phyloP scores from a whole-genome alignment of 1,284 basidiomycete species.

The Xanthoconium separans region DNA sequence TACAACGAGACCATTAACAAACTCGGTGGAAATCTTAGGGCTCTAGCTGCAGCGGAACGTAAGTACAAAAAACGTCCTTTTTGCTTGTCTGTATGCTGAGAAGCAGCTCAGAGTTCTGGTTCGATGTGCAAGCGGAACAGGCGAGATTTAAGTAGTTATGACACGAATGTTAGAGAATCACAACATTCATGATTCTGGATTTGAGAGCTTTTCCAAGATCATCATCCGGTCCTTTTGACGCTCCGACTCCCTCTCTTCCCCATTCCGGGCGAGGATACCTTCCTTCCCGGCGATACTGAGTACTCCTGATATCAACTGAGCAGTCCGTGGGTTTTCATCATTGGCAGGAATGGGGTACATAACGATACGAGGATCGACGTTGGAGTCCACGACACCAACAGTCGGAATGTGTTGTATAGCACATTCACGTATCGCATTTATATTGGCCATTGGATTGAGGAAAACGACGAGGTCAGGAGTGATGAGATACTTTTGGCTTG shows the following conservation, averaged over 20 bases:
- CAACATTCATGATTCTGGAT: constrained; percentile 23
- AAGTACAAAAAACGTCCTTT: constrained; percentile 38
- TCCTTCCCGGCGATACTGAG: constrained; percentile 90
- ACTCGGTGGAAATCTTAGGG: constrained; percentile 82
- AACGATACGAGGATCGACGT: constrained; percentile 93
- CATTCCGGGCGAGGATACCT: constrained; percentile 51
- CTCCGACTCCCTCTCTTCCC: constrained; percentile 15
- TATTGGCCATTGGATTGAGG: constrained; percentile 85
- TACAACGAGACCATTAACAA: constrained; percentile 97
- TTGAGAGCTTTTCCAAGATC: constrained; percentile 29
- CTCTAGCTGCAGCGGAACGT: constrained; percentile 91
- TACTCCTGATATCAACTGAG: constrained; percentile 89
- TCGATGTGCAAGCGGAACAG: constrained; percentile 56
- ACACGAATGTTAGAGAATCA: constrained; percentile 18
- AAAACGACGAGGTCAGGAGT: constrained; percentile 87
- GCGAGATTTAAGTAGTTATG: constrained; percentile 30
- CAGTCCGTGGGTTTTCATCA: constrained; percentile 89
- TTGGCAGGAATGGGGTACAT: constrained; percentile 99
- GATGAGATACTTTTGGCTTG: constrained; percentile 59
- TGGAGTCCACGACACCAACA: constrained; percentile 90
- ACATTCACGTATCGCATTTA: constrained; percentile 84
- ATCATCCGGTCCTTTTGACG: constrained; percentile 27
- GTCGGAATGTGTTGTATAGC: constrained; percentile 84
- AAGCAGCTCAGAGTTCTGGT: constrained; percentile 57
- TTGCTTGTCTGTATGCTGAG: constrained; percentile 13